Percentiles rank a stretch among this genome's conserved stretches.
Conservation (phyloP, 2,329 filamentous ascomycete genomes). For the Alternaria alternata region DNA sequence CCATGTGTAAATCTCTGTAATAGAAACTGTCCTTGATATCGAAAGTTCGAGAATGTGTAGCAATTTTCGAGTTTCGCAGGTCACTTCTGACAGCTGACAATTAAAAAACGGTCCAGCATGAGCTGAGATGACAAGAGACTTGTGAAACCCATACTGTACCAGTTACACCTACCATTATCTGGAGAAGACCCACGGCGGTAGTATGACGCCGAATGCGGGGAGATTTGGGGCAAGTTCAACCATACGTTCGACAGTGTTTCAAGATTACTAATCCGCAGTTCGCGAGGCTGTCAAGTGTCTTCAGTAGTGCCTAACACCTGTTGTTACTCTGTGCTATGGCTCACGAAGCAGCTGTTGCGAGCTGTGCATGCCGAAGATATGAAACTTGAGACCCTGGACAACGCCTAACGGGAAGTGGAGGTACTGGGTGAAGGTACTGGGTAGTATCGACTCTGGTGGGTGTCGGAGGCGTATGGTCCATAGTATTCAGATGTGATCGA, state of each 20-base stretch:
- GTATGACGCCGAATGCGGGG: not conserved
- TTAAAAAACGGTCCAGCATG: not conserved
- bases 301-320: not conserved
- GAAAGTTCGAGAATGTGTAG: not conserved
- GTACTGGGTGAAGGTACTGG: not conserved
- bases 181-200: not conserved
- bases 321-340: not conserved
- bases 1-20: not conserved
- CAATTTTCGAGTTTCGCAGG: not conserved
- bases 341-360: not conserved
- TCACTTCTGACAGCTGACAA: not conserved
- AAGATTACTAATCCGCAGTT: not conserved
- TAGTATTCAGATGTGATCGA: not conserved
- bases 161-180: not conserved
- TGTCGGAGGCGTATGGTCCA: not conserved
- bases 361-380: not conserved
- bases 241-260: not conserved
- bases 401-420: not conserved
- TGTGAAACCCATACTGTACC: not conserved
- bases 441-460: not conserved
- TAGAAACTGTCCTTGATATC: not conserved
- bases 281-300: not conserved
- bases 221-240: not conserved
- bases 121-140: not conserved
- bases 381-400: not conserved